Base-by-base conservation (phyloP, 2,329 filamentous ascomycete genomes). In the Fusarium temperatum region DNA sequence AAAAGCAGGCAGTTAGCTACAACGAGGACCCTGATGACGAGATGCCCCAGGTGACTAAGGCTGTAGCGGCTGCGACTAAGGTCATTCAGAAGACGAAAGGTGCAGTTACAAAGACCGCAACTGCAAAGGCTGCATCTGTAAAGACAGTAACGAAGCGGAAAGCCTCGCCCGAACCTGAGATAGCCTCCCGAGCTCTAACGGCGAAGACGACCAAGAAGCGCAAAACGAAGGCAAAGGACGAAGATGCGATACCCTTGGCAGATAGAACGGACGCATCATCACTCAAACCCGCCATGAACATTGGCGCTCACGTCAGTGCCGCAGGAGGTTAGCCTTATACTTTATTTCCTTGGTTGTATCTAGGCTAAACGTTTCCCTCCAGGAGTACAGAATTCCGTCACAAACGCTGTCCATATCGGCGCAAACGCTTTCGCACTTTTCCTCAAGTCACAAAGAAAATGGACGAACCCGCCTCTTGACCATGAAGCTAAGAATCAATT, bases 381-480 rank as follows among this genome's bases (percentile, higher is more conserved):
- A 95, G 94, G 95, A 60, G 93, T 98, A 2, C 95, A 98, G 65
- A 98, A 98, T 82, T 89, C 95, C 1, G 88, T 98, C 66, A 85
- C 87, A 28, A 97, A 98, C 77, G 90, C 93, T 50, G 80, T 92
- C 4, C 89, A 94, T 56, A 95, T 98, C 73, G 95, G 95, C 60
- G 95, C 93, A 72, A 99, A 98, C 81, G 91, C 95, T 15, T 97
- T 98, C 77, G 96, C 96, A 8, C 87, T 98, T 26, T 99, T 99
- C 84, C 88, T 99, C 76, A 98, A 98, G 81, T 97, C 94, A 0
- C 96, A 99, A 82, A 91, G 95, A 63, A 98, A 98, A 85, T 99
- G 96, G 96, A 88, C 89, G 35, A 97, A 93, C 78, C 94, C 95
- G 14, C 89, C 93, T 2, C 87, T 99, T 9, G 87, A 92, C 32